Conservation (phyloP, 2,329 filamentous ascomycete species). For the Monilinia aucupariae region DNA sequence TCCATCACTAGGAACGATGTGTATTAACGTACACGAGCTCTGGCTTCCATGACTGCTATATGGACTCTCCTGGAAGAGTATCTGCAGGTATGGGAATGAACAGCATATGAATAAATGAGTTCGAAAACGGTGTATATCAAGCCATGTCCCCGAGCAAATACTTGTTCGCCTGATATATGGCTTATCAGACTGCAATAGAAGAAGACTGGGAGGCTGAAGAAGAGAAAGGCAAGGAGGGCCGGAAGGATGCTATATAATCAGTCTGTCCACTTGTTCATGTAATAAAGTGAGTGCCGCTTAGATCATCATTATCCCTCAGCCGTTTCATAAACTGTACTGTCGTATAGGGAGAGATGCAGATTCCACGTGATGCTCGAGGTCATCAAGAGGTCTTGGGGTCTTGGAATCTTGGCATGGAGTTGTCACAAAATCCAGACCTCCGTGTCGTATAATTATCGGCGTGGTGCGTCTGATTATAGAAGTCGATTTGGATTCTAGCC, state of each 20-base stretch:
- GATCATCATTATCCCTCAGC: background rate
- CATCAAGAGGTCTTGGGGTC: background rate
- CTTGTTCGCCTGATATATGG: background rate
- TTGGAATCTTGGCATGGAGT: conserved; percentile 7
- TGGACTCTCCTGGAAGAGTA: no score
- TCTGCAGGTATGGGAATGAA: background rate
- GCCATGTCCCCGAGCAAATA: background rate
- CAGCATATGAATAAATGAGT: background rate
- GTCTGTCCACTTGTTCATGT: background rate
- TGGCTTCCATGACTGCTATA: conserved; percentile 40
- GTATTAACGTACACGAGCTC: conserved; percentile 38
- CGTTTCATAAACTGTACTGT: background rate
- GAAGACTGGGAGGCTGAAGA: background rate
- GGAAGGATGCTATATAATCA: background rate
- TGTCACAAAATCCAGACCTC: no score
- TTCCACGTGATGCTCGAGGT: conserved; percentile 8
- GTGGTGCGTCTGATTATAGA: no score
- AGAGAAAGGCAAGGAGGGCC: background rate
- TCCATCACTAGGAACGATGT: conserved; percentile 9
- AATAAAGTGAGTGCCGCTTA: background rate
- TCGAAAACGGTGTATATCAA: background rate
- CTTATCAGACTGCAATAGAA: background rate
- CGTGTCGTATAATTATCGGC: no score
- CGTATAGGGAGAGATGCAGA: background rate
- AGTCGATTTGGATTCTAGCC: no score